Evolutionary conservation across 192 early-diverging fungal genomes (phyloP), one percentile per base, ranked within the genome.

Genomic region (Mortierella hygrophila): DNA sequence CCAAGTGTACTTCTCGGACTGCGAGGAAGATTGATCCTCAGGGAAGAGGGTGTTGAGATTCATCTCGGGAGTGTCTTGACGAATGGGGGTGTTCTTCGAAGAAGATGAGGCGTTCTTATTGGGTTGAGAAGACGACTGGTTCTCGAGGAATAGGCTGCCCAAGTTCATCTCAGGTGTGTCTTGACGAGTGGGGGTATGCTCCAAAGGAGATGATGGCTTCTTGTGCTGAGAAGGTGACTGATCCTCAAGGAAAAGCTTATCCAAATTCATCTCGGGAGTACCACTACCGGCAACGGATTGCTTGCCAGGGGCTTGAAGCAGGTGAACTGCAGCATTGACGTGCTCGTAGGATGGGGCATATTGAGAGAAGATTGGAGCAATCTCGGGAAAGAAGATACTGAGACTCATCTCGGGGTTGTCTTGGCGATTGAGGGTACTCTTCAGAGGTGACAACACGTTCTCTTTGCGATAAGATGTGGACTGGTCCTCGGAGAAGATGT

Each of bases 151-250:
- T 6, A 40, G 38, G 2, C n/a, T 77, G 6, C 44, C 76, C 9
- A 77, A 35, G 60, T 54, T 77, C 68, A 69, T 15, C 35, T 77
- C 68, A 4, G 75, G 75, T 69, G 75, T 46, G n/a, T 46, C 55
- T 9, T 57, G 55, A 9, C 23, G 55, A n/a, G 8, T 57, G 6
- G 55, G 55, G 23, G 55, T 26, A n/a, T n/a, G 21, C 55, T 57
- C n/a, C 23, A 57, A 26, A 26, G 55, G 55, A 0, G 55, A 21
- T n/a, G 23, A 57, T 20, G 44, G 10, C 1, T 44, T 44, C 44
- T 11, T 44, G 10, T 9, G 11, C 44, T 44, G 44, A 44, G 44
- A 44, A 11, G 8, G 10, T 13, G 11, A 44, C 44, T 44, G 44
- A 9, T 44, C 44, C 44, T 44, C 44, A 44, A 44, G 44, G 46